Percentiles rank a stretch among this genome's conserved stretches.
phyloP scores from a whole-genome alignment of 208 protist genomes.

The Strigomonas galati region DNA sequence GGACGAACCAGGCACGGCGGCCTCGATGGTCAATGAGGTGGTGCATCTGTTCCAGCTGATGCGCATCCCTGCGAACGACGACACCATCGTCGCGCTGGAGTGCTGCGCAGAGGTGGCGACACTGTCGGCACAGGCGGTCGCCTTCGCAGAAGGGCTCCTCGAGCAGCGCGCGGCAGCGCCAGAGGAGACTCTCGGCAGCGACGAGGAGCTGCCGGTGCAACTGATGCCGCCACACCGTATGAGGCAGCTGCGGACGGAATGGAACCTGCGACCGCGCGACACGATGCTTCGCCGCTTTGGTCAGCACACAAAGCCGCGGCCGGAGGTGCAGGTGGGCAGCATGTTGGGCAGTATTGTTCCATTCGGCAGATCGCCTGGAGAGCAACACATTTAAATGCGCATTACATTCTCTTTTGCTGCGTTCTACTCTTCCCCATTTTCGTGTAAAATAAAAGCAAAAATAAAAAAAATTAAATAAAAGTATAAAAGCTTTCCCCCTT shows the following conservation, averaged over 20 bases:
- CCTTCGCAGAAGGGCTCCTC: conserved; percentile 21
- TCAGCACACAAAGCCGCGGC: conserved; percentile 44
- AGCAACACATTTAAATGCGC: conserved; percentile 37
- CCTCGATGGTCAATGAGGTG: conserved; percentile 68
- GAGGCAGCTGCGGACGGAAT: conserved; percentile 58
- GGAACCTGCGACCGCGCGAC: conserved; percentile 72
- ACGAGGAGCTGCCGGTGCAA: conserved; percentile 40
- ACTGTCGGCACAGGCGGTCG: conserved; percentile 27
- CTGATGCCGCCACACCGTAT: conserved; percentile 61
- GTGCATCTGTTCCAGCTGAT: conserved; percentile 59
- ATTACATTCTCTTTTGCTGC: not conserved
- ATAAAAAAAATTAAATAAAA: too few species aligned
- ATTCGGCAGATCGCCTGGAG: conserved; percentile 74
- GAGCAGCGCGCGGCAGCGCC: conserved; percentile 21
- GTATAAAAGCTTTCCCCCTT: too few species aligned
- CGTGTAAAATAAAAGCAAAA: not conserved
- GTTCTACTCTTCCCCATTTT: not conserved
- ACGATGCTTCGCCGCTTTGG: conserved; percentile 72
- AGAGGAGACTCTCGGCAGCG: conserved; percentile 24
- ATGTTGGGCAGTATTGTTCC: conserved; percentile 78
- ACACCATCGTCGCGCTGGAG: conserved; percentile 57
- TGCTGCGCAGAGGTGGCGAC: conserved; percentile 50
- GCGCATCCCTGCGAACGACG: conserved; percentile 49
- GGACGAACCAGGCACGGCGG: conserved; percentile 35
- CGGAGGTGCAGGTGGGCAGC: conserved; percentile 52